Evolutionary conservation across 2,329 filamentous ascomycete species (phyloP).

Genomic region (Fusarium sp.): DNA sequence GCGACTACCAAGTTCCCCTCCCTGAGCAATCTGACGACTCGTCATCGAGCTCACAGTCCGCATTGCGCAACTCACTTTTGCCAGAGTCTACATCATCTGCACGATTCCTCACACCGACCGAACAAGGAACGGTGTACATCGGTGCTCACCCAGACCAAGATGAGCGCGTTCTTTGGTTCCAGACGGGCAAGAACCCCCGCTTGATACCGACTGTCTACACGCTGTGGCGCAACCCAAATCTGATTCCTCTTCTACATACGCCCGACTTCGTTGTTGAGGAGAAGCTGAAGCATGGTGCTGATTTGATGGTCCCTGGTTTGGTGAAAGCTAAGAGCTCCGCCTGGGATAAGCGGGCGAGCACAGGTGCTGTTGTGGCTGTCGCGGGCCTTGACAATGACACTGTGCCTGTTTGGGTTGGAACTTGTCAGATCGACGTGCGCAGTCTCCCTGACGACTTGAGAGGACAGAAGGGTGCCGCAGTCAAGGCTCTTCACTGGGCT

Average conservation of each 20-base stretch:
- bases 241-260: conserved; percentile 39
- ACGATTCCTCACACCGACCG: conserved; percentile 37
- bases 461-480: conserved; percentile 37
- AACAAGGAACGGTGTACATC: conserved; percentile 38
- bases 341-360: conserved; percentile 37
- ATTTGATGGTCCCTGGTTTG: conserved; percentile 41
- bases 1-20: conserved; percentile 37
- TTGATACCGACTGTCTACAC: conserved; percentile 43
- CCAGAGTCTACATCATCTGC: conserved; percentile 41
- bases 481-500: conserved; percentile 41
- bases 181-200: conserved; percentile 38
- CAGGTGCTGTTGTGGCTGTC: conserved; percentile 40
- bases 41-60: conserved; percentile 27
- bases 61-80: conserved; percentile 39
- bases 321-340: conserved; percentile 24
- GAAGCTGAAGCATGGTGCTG: conserved; percentile 38
- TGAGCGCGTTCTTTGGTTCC: conserved; percentile 44
- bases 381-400: conserved; percentile 39
- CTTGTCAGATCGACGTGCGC: conserved; percentile 36
- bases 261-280: conserved; percentile 43
- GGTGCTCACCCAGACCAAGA: conserved; percentile 34
- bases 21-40: conserved; percentile 30
- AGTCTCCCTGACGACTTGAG: conserved; percentile 23
- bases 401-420: conserved; percentile 38
- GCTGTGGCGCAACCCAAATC: conserved; percentile 39